Evolutionary conservation across 139 green algal genomes (phyloP).

Genomic region (Chlorella vulgaris): DNA sequence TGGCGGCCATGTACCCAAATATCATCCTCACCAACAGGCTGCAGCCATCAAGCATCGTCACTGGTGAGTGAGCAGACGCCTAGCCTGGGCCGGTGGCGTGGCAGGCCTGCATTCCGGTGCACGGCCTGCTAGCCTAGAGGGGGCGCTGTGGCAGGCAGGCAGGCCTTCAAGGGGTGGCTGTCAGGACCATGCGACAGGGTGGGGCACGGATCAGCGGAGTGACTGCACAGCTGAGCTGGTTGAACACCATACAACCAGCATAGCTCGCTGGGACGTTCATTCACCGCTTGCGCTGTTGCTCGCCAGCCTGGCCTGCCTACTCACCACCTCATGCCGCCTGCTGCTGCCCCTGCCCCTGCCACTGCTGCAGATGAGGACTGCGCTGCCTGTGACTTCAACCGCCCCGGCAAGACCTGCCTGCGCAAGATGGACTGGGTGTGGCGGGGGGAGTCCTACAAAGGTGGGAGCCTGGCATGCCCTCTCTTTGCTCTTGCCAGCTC

Average conservation of each 20-base stretch:
- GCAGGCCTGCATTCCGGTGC: slow-evolving; percentile 61
- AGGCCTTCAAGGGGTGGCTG: no score
- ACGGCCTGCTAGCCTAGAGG: neutral
- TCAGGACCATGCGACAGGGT: no score
- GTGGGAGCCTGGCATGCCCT: neutral
- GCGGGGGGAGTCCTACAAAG: slow-evolving; percentile 88
- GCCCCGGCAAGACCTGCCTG: slow-evolving; percentile 92
- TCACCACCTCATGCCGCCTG: neutral
- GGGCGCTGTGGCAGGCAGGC: neutral
- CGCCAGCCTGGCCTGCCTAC: neutral
- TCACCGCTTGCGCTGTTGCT: neutral
- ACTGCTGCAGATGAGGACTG: slow-evolving; percentile 72
- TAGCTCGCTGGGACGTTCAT: no score
- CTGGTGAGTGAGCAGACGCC: slow-evolving; percentile 58
- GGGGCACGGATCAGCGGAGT: no score
- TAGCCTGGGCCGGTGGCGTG: neutral
- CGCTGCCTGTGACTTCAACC: slow-evolving; percentile 97
- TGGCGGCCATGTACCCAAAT: slow-evolving; percentile 99
- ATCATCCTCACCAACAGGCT: slow-evolving; percentile 98
- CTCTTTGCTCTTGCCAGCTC: neutral
- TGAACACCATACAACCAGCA: no score
- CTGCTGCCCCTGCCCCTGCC: neutral
- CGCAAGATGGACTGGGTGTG: slow-evolving; percentile 96
- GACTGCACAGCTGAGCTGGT: no score
- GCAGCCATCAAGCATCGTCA: slow-evolving; percentile 85